Percentiles rank a stretch among this genome's conserved stretches.
phyloP scores from a whole-genome alignment of 805 yeast genomes.

The Cyberlindnera xylosilytica region DNA sequence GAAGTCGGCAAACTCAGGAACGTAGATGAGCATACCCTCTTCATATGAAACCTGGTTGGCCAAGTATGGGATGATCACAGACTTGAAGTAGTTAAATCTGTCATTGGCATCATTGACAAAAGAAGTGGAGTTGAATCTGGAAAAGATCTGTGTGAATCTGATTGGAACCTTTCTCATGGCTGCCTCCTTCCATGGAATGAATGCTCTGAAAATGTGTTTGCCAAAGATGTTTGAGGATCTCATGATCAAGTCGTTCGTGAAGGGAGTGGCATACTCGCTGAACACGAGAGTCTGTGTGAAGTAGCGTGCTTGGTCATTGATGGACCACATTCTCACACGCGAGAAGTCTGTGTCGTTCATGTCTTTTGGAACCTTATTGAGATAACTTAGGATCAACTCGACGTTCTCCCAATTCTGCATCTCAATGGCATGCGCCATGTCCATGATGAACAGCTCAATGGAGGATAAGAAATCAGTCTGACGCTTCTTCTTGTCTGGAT shows the following conservation, averaged over 20 bases:
- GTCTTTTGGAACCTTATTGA: conserved; percentile 75
- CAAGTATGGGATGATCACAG: conserved; percentile 70
- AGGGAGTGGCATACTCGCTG: conserved; percentile 77
- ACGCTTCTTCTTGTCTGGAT: conserved; percentile 50
- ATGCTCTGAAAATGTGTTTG: conserved; percentile 51
- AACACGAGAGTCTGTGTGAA: conserved; percentile 79
- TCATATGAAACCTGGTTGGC: conserved; percentile 55
- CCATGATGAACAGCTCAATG: conserved; percentile 76
- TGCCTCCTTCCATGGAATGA: conserved; percentile 43
- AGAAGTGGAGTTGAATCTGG: conserved; percentile 57
- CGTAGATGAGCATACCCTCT: conserved; percentile 73
- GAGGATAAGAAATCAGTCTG: conserved; percentile 85
- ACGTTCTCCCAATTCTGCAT: conserved; percentile 95
- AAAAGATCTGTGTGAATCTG: conserved; percentile 64
- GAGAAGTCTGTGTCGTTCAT: conserved; percentile 86
- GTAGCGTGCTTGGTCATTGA: conserved; percentile 72
- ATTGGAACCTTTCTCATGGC: conserved; percentile 64
- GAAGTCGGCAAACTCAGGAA: conserved; percentile 86
- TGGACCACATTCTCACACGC: conserved; percentile 87
- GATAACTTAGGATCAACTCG: conserved; percentile 55
- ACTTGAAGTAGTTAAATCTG: conserved; percentile 78
- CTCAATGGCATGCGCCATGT: conserved; percentile 80
- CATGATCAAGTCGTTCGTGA: conserved; percentile 59
- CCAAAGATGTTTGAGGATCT: conserved; percentile 58
- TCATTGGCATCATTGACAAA: conserved; percentile 72